Evolutionary conservation across 2,329 filamentous ascomycete genomes (phyloP), one percentile per base, ranked within the genome.

Genomic region (Colletotrichum sp.): DNA sequence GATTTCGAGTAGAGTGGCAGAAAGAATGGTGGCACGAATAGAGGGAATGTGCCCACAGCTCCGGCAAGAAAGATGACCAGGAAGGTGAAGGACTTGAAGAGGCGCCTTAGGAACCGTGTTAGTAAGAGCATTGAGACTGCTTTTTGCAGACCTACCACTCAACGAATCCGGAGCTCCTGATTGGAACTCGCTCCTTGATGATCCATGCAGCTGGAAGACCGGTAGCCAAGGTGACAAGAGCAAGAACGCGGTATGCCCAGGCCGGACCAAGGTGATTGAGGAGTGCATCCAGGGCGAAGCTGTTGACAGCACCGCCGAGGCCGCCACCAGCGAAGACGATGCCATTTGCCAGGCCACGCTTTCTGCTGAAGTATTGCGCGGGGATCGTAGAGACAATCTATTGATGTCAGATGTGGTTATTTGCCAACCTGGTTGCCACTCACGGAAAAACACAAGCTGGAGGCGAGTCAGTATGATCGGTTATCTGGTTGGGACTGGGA

Each of bases 1-100:
- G 90, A 90, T 6, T 85, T 83, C 32, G 86, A 86, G 78, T 91
- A 92, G 1, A 92, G 83, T 0, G 91, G 91, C 1, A 93, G 82
- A 80, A 92, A 93, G 83, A 92, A 93, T 0, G 91, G 90, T 0
- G 91, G 90, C 0, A 93, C 90, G 72, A 92, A 88, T 18, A 93
- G 86, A 1, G 91, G 89, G 77, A 93, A 93, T 2, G 90, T 92
- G 2, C 86, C 91, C 12, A 93, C 85, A 1, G 87, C 89, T 1
- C 90, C 89, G 6, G 88, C 87, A 6, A 89, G 78, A 79, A 92
- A 92, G 30, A 93, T 81, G 4, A 89, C 81, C 8, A 84, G 78
- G 80, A 92, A 93, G 12, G 85, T 86, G 26, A 86, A 72, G 71
- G 90, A 86, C 34, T 86, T 86, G 80, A 92, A 91, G 4, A 92